Conservation (phyloP, 192 early-diverging fungal species). For the Umbelopsis sp. region DNA sequence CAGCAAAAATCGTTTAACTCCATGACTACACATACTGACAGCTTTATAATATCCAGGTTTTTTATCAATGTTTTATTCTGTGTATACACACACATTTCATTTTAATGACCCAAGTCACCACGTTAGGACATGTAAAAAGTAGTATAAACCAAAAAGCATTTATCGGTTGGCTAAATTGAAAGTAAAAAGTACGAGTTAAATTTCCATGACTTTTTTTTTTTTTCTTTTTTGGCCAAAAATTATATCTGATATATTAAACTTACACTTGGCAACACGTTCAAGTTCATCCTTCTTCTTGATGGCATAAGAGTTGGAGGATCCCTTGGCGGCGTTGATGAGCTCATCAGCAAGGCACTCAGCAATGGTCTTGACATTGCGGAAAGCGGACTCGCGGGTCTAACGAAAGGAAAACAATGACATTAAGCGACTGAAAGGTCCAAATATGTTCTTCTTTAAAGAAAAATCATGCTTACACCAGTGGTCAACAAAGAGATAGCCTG, state of each 20-base stretch:
- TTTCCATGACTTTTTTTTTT: no score
- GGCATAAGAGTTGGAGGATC: conserved; percentile 99
- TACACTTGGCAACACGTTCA: conserved; percentile 82
- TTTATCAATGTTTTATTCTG: conserved; percentile 4
- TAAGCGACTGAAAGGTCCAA: conserved; percentile 28
- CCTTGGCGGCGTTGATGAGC: conserved; percentile 96
- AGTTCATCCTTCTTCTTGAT: conserved; percentile 99
- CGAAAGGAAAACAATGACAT: conserved; percentile 1
- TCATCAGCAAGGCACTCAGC: conserved; percentile 99
- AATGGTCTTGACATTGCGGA: conserved; percentile 99
- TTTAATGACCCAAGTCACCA: conserved; percentile 3
- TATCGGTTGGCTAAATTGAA: conserved; percentile 8
- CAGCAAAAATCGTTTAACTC: no score
- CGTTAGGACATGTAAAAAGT: background rate
- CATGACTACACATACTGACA: no score
- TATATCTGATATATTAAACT: background rate
- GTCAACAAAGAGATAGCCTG: conserved; percentile 92
- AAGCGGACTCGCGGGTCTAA: conserved; percentile 90
- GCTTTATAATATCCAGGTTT: conserved; percentile 11
- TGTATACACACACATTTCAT: background rate
- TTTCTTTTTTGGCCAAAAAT: no score
- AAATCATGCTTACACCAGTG: conserved; percentile 57
- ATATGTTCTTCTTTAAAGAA: background rate
- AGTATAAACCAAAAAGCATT: conserved; percentile 20
- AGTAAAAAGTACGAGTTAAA: background rate